Conservation (phyloP, 352 stramenopile genomes). For the Globisporangium okanoganense region DNA sequence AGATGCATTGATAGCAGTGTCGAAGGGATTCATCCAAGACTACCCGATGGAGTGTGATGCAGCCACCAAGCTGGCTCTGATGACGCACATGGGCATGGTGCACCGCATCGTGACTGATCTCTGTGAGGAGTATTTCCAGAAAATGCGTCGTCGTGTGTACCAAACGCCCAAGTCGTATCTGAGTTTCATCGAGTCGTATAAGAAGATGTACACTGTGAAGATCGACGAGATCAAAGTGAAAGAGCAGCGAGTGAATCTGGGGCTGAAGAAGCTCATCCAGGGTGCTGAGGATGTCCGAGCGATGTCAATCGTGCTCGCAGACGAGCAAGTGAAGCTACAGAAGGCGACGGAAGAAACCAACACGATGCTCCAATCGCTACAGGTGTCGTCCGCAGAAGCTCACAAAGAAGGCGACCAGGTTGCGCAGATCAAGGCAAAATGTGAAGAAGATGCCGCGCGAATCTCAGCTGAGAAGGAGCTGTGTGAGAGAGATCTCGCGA, state of each 20-base stretch:
- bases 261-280: slow-evolving; percentile 97
- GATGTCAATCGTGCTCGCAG: slow-evolving; percentile 96
- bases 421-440: slow-evolving; percentile 95
- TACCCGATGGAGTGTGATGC: slow-evolving; percentile 94
- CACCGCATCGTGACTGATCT: slow-evolving; percentile 96
- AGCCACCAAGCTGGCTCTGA: slow-evolving; percentile 83
- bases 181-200: slow-evolving; percentile 98
- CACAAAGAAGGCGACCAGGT: slow-evolving; percentile 98
- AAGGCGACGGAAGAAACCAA: slow-evolving; percentile 97
- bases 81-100: slow-evolving; percentile 98
- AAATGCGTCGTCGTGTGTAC: slow-evolving; percentile 97
- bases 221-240: slow-evolving; percentile 96
- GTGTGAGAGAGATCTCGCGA: slow-evolving; percentile 95
- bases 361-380: slow-evolving; percentile 95
- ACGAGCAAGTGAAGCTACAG: slow-evolving; percentile 96
- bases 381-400: slow-evolving; percentile 94
- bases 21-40: slow-evolving; percentile 95
- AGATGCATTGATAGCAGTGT: slow-evolving; percentile 96
- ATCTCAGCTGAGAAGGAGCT: slow-evolving; percentile 95
- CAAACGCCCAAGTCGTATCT: slow-evolving; percentile 99
- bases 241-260: slow-evolving; percentile 95
- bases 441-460: slow-evolving; percentile 93
- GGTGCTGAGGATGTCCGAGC: slow-evolving; percentile 95
- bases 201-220: slow-evolving; percentile 95
- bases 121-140: slow-evolving; percentile 98